These are phyloP conservation scores for Phoma herbarum DNA, from an alignment of 2,329 filamentous ascomycete genomes.

Conservation along the genomic window DNA sequence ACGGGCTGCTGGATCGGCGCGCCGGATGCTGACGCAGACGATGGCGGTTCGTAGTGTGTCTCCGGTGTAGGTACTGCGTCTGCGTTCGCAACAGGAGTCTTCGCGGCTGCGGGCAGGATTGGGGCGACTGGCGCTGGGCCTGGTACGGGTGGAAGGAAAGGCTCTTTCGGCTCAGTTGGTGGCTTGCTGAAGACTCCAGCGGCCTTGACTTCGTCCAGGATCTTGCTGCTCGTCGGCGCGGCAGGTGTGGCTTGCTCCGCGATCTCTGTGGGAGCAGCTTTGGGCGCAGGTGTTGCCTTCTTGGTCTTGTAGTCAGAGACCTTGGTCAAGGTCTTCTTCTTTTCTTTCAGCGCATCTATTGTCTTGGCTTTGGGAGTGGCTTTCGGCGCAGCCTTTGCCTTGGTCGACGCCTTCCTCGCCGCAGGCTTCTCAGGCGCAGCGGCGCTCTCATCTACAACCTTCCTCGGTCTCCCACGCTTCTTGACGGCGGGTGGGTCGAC, in stretches of 20 bases:
- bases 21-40: not conserved
- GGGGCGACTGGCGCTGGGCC: conserved; percentile 21
- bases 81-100: not conserved
- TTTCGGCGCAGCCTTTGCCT: conserved; percentile 23
- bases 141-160: conserved; percentile 13
- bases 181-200: conserved; percentile 33
- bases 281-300: conserved; percentile 24
- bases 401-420: conserved; percentile 38
- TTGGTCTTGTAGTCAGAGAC: conserved; percentile 22
- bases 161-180: conserved; percentile 9
- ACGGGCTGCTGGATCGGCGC: conserved; percentile 18
- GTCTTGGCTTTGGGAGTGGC: conserved; percentile 27
- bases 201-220: conserved; percentile 40
- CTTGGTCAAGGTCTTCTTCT: conserved; percentile 25
- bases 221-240: conserved; percentile 41
- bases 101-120: conserved; percentile 9
- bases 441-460: conserved; percentile 35
- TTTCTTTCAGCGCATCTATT: conserved; percentile 23
- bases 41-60: not conserved
- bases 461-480: conserved; percentile 48
- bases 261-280: conserved; percentile 22
- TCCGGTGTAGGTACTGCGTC: not conserved
- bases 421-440: conserved; percentile 29
- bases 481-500: conserved; percentile 29
- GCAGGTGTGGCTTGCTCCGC: conserved; percentile 36